Conservation (phyloP, 805 yeast species). For the Candida saitoana region DNA sequence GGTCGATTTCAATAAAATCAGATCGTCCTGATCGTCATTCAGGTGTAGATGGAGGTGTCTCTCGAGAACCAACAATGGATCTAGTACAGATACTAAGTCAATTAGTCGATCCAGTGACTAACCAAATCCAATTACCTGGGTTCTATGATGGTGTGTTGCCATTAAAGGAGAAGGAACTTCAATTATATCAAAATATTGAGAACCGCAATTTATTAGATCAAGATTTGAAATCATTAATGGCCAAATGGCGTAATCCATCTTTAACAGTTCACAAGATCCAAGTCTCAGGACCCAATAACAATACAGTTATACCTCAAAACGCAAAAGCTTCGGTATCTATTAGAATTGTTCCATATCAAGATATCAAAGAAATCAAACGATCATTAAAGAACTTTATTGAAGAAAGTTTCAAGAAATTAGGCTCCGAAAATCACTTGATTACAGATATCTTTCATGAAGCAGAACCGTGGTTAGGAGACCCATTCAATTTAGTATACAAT, state of each 20-base stretch:
- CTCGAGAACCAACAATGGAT: conserved; percentile 86
- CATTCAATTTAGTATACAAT: conserved; percentile 67
- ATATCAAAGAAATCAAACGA: conserved; percentile 52
- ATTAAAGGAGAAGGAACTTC: conserved; percentile 53
- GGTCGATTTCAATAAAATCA: conserved; percentile 63
- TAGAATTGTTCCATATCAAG: conserved; percentile 87
- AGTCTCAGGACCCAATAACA: conserved; percentile 87
- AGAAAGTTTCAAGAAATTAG: conserved; percentile 43
- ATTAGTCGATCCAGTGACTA: conserved; percentile 45
- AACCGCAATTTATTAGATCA: conserved; percentile 30
- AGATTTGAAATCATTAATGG: conserved; percentile 50
- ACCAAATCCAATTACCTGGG: conserved; percentile 56
- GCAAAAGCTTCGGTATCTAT: conserved; percentile 77
- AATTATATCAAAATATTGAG: conserved; percentile 58
- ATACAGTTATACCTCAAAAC: conserved; percentile 81
- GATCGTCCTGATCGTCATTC: conserved; percentile 89
- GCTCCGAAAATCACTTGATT: conserved; percentile 58
- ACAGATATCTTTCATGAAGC: conserved; percentile 75
- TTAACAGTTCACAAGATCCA: conserved; percentile 78
- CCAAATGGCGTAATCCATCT: conserved; percentile 89
- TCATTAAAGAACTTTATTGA: conserved; percentile 45
- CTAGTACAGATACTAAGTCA: conserved; percentile 67
- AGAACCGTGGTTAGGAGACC: conserved; percentile 95
- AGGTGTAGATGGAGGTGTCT: conserved; percentile 93
- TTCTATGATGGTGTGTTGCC: conserved; percentile 68